A percentile compares a stretch with the other conserved stretches of the same genome.
These are phyloP conservation scores for Trypanosoma melophagium DNA, from an alignment of 208 protist genomes.

Conservation along the genomic window DNA sequence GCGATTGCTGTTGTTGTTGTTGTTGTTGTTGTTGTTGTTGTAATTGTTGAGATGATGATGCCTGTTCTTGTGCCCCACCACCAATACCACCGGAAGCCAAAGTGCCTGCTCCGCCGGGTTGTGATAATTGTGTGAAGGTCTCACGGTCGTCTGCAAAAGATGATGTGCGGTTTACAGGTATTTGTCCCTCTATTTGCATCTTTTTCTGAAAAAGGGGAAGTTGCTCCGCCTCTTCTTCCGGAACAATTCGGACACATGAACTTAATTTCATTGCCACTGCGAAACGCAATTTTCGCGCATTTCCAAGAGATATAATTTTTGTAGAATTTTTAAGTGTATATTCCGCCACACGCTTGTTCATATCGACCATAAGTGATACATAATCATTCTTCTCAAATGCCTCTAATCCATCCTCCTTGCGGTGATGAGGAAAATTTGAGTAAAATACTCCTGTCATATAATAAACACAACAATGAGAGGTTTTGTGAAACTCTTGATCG, in stretches of 20 bases:
- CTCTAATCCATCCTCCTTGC: constrained; percentile 86
- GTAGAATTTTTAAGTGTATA: constrained; percentile 70
- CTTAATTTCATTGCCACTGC: constrained; percentile 81
- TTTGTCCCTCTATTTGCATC: not conserved
- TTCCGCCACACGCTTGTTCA: constrained; percentile 81
- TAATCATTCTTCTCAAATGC: constrained; percentile 70
- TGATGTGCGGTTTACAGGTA: not conserved
- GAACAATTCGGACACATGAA: constrained; percentile 75
- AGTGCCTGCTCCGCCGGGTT: constrained; percentile 20
- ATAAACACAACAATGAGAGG: constrained; percentile 85
- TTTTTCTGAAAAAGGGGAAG: constrained; percentile 27
- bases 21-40: not conserved
- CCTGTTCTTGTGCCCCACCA: too few species aligned
- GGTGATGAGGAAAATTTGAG: constrained; percentile 86
- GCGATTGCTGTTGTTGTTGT: constrained; percentile 5
- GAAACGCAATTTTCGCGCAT: constrained; percentile 71
- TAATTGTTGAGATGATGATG: not conserved
- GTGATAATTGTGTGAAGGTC: constrained; percentile 21
- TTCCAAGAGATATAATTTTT: constrained; percentile 78
- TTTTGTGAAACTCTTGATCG: constrained; percentile 90
- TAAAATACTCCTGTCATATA: constrained; percentile 94
- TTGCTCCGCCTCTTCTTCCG: constrained; percentile 45
- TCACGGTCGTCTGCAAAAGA: constrained; percentile 18
- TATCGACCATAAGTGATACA: constrained; percentile 75
- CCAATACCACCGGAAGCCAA: not conserved